A percentile compares a stretch with the other conserved stretches of the same genome.
Conservation (phyloP, 2,329 filamentous ascomycete species). For the Verticillium albo-atrum region DNA sequence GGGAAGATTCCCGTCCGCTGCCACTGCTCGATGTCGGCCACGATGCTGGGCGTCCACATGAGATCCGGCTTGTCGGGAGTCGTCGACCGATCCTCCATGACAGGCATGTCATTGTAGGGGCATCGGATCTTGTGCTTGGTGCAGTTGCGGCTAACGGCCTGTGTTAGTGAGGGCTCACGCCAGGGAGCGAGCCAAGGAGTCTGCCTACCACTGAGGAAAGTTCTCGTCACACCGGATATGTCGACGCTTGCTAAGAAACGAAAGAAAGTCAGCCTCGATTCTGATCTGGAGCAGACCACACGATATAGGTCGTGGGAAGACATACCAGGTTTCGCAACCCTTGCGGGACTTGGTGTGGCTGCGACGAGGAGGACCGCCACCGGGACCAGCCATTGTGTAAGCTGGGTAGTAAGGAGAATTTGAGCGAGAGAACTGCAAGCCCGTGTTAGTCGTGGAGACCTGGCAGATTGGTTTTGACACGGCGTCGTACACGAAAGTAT, state of each 20-base stretch:
- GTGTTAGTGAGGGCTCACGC: slow-evolving; percentile 14
- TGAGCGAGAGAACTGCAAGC: slow-evolving; percentile 20
- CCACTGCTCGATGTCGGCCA: slow-evolving; percentile 78
- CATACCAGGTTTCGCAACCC: slow-evolving; percentile 87
- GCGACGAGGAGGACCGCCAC: slow-evolving; percentile 82
- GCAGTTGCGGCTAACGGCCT: slow-evolving; percentile 74
- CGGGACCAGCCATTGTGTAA: slow-evolving; percentile 81
- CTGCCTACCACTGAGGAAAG: slow-evolving; percentile 86
- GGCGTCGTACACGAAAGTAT: slow-evolving; percentile 22
- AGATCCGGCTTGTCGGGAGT: slow-evolving; percentile 64
- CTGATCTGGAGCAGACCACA: neutral
- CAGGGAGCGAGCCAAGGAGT: neutral
- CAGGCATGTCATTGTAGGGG: slow-evolving; percentile 88
- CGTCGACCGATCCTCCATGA: slow-evolving; percentile 55
- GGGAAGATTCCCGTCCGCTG: slow-evolving; percentile 79
- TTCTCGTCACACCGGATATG: slow-evolving; percentile 98
- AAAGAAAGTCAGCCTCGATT: slow-evolving; percentile 12
- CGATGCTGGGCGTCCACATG: slow-evolving; percentile 82
- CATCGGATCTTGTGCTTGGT: slow-evolving; percentile 98
- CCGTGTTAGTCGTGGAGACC: slow-evolving; percentile 8
- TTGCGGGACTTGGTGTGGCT: slow-evolving; percentile 99
- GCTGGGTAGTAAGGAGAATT: slow-evolving; percentile 23
- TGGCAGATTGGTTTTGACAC: neutral
- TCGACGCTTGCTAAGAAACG: slow-evolving; percentile 65
- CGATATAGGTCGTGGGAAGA: neutral